phyloP scores from a whole-genome alignment of 148 eudicot genomes.

The Talinum fruticosum region DNA sequence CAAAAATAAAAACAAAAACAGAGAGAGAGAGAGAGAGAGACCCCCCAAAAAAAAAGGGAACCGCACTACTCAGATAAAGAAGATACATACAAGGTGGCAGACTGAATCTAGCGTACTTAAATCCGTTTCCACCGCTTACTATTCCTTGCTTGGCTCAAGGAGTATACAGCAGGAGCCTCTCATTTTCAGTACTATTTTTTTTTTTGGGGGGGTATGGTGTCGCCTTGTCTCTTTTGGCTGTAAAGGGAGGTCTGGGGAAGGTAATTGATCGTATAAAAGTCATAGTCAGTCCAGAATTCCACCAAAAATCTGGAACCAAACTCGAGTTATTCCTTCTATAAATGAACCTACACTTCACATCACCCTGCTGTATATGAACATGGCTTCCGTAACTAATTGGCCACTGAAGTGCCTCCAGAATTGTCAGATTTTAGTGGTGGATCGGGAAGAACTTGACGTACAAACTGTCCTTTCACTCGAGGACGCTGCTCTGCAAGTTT shows the following conservation, averaged over 20 bases:
- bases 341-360: background rate
- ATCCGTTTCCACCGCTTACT: background rate
- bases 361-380: constrained; percentile 2
- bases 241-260: background rate
- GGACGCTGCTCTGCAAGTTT: constrained; percentile 96
- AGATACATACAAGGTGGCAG: background rate
- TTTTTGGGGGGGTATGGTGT: background rate
- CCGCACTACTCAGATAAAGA: background rate
- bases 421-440: constrained; percentile 34
- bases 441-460: constrained; percentile 64
- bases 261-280: background rate
- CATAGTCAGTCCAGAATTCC: background rate
- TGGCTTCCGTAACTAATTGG: constrained; percentile 11
- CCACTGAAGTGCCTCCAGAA: constrained; percentile 27
- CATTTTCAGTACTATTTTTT: background rate
- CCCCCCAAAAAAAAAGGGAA: too few species aligned
- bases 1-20: too few species aligned
- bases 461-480: constrained; percentile 96
- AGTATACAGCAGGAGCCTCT: background rate
- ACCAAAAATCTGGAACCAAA: constrained; percentile 14
- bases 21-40: too few species aligned
- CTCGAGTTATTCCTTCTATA: constrained; percentile 9
- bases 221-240: too few species aligned
- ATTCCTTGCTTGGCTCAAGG: background rate
- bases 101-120: background rate